Evolutionary conservation across 2,329 filamentous ascomycete genomes (phyloP).

Genomic region (Colletotrichum agaves): DNA sequence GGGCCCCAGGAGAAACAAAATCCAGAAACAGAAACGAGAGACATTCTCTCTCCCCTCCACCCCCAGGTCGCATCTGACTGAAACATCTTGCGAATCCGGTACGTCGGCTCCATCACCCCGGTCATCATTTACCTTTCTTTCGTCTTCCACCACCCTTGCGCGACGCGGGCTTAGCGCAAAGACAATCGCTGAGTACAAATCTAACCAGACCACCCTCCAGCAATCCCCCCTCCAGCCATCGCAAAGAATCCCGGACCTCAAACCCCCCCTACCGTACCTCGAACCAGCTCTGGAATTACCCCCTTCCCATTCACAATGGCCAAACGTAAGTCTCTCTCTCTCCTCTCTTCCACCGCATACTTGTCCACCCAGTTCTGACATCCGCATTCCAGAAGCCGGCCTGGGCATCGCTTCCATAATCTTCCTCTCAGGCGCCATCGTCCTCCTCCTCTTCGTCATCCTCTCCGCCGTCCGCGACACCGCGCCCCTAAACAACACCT

Average conservation of each 20-base stretch:
- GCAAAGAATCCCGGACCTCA: slow-evolving; percentile 6
- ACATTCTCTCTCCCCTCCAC: slow-evolving; percentile 5
- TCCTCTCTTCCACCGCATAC: not conserved
- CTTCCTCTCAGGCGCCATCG: slow-evolving; percentile 61
- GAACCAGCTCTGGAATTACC: not conserved
- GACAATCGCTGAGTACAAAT: slow-evolving; percentile 29
- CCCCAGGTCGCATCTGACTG: not conserved
- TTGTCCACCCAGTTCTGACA: slow-evolving; percentile 4
- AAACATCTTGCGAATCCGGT: slow-evolving; percentile 30
- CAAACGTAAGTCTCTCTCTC: slow-evolving; percentile 21
- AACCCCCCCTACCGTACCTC: too few species aligned
- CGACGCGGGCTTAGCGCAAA: not conserved
- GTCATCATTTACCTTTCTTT: not conserved
- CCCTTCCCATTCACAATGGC: not conserved
- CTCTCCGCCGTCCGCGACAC: slow-evolving; percentile 62
- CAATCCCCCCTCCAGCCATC: slow-evolving; percentile 14
- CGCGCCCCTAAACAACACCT: slow-evolving; percentile 77
- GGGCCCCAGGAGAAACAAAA: slow-evolving; percentile 11
- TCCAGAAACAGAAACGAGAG: slow-evolving; percentile 23
- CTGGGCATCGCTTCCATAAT: slow-evolving; percentile 57
- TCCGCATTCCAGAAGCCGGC: slow-evolving; percentile 49
- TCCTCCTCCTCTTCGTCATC: slow-evolving; percentile 69
- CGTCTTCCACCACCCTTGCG: slow-evolving; percentile 9
- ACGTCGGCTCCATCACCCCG: not conserved
- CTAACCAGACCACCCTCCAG: slow-evolving; percentile 4